phyloP scores from a whole-genome alignment of 2,329 filamentous ascomycete species.

The Aspergillus brasiliensis region DNA sequence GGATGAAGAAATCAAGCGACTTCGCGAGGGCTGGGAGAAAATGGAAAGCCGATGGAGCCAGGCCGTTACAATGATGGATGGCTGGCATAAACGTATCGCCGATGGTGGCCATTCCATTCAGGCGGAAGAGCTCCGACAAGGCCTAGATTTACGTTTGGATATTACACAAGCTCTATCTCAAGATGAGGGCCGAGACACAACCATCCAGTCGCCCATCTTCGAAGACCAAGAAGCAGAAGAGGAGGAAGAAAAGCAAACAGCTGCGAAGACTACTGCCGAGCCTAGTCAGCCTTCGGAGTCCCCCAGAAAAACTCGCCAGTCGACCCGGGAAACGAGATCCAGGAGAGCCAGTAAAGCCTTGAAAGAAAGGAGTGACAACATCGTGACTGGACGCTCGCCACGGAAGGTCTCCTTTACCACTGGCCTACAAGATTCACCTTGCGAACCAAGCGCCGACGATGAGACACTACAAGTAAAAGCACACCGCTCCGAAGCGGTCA shows the following conservation, averaged over 20 bases:
- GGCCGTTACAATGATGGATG: conserved; percentile 85
- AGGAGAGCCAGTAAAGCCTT: conserved; percentile 33
- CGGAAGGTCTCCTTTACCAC: conserved; percentile 44
- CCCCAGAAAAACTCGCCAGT: not conserved
- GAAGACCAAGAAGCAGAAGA: conserved; percentile 34
- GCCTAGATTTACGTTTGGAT: conserved; percentile 42
- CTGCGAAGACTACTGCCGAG: not conserved
- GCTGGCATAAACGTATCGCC: conserved; percentile 80
- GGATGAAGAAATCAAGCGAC: conserved; percentile 82
- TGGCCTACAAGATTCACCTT: conserved; percentile 32
- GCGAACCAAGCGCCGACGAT: conserved; percentile 29
- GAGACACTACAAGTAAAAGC: conserved; percentile 39
- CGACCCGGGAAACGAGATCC: conserved; percentile 13
- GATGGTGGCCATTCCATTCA: conserved; percentile 46
- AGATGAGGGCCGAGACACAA: conserved; percentile 23
- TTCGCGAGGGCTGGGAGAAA: conserved; percentile 85
- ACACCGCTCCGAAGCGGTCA: conserved; percentile 34
- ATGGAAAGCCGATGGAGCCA: conserved; percentile 93
- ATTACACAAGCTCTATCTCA: conserved; percentile 21
- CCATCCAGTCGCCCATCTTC: conserved; percentile 34
- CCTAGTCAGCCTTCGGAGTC: not conserved
- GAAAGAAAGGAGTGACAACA: conserved; percentile 41
- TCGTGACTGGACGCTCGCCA: conserved; percentile 30
- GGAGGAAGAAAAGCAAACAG: conserved; percentile 25
- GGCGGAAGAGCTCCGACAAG: conserved; percentile 46